phyloP scores from a whole-genome alignment of 1,284 basidiomycete species.

The Neonothopanus nambi region DNA sequence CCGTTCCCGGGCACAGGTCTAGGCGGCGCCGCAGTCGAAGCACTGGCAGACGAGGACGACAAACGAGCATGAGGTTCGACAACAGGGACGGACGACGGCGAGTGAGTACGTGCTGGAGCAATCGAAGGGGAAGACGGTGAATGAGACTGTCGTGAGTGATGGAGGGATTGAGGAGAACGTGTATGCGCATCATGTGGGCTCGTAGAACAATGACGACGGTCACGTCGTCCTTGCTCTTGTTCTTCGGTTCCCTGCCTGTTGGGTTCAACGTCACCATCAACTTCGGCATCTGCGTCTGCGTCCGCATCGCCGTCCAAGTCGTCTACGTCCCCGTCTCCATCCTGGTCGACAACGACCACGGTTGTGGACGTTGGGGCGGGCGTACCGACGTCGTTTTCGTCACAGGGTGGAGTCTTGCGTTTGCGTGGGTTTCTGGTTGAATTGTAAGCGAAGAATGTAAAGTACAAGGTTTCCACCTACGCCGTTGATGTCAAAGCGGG shows the following conservation, averaged over 20 bases:
- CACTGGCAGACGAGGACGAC: too few relatives aligned
- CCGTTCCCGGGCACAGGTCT: too few relatives aligned
- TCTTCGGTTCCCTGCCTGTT: not conserved
- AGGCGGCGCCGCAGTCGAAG: too few relatives aligned
- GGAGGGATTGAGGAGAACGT: too few relatives aligned
- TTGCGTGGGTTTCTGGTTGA: conserved; percentile 7
- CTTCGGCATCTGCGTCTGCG: not conserved
- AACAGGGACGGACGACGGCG: too few relatives aligned
- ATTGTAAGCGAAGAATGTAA: not conserved
- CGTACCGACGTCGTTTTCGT: not conserved
- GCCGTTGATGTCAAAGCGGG: not conserved
- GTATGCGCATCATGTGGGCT: not conserved
- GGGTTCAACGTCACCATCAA: not conserved
- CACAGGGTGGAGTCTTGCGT: conserved; percentile 12
- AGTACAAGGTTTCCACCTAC: not conserved
- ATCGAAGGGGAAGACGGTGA: too few relatives aligned
- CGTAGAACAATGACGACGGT: not conserved
- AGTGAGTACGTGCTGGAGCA: too few relatives aligned
- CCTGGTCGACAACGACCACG: conserved; percentile 3
- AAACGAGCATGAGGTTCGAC: too few relatives aligned
- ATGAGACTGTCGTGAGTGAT: too few relatives aligned
- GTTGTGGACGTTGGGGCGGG: not conserved
- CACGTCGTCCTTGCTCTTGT: too few relatives aligned
- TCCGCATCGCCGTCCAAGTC: not conserved
- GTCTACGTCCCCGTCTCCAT: not conserved